Conservation (phyloP, 495 filamentous ascomycete species). For the Saxispiralis lemnorum region DNA sequence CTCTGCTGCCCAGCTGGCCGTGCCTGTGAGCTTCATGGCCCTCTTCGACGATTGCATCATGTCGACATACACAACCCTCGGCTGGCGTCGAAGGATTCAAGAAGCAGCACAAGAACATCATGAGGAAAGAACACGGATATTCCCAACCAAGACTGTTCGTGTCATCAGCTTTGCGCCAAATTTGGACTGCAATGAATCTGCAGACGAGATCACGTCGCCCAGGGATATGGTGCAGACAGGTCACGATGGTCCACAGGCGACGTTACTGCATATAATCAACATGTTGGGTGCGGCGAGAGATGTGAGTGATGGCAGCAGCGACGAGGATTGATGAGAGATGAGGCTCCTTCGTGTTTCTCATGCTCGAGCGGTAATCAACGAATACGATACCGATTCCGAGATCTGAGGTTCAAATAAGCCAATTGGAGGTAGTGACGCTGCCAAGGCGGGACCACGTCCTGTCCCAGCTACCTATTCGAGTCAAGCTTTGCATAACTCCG, state of each 20-base stretch:
- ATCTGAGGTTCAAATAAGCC: too few species aligned
- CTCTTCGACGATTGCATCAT: conserved; percentile 16
- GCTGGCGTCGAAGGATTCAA: not conserved
- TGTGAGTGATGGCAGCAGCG: not conserved
- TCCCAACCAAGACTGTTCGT: conserved; percentile 9
- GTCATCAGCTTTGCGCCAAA: conserved; percentile 11
- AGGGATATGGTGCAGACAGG: not conserved
- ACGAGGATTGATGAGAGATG: not conserved
- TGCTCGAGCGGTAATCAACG: too few species aligned
- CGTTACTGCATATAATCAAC: not conserved
- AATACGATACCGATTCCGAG: too few species aligned
- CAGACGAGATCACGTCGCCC: not conserved
- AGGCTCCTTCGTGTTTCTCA: too few species aligned
- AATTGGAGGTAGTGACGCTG: too few species aligned
- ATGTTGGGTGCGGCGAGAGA: not conserved
- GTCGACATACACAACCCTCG: conserved; percentile 5
- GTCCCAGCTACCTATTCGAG: too few species aligned
- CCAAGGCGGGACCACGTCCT: too few species aligned
- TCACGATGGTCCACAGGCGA: not conserved
- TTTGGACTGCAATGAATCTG: not conserved
- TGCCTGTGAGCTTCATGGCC: conserved; percentile 12
- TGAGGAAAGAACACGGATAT: not conserved
- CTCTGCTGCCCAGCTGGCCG: conserved; percentile 1
- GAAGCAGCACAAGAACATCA: not conserved
- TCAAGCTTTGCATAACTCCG: too few species aligned